Conservation (phyloP, 2,329 filamentous ascomycete genomes). For the Aureobasidium sp. region DNA sequence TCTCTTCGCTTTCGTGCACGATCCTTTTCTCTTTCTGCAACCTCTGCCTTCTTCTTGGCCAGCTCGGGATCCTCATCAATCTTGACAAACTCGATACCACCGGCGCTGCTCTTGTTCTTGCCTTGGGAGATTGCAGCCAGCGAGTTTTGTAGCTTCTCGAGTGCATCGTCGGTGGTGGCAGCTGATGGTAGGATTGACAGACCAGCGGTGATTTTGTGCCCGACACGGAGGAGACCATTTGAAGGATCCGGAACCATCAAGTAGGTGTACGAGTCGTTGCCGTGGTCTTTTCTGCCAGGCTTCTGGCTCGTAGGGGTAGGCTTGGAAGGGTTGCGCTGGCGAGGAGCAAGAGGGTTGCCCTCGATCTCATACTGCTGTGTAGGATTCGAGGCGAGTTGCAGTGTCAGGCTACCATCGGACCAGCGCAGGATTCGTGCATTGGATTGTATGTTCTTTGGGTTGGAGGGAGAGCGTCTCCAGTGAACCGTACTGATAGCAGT, state of each 20-base stretch:
- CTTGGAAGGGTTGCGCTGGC: constrained; percentile 42
- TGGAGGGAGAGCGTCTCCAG: constrained; percentile 59
- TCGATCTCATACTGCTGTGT: constrained; percentile 67
- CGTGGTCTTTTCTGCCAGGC: constrained; percentile 49
- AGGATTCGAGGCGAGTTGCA: constrained; percentile 63
- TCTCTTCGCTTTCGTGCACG: constrained; percentile 61
- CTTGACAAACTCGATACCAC: constrained; percentile 58
- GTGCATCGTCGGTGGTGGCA: constrained; percentile 62
- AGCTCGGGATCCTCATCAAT: constrained; percentile 69
- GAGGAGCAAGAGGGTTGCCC: constrained; percentile 62
- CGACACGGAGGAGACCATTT: constrained; percentile 62
- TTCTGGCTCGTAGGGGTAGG: constrained; percentile 40
- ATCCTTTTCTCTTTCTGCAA: constrained; percentile 66
- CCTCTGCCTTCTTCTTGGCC: constrained; percentile 65
- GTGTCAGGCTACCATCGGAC: constrained; percentile 71
- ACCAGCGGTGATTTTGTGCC: constrained; percentile 69
- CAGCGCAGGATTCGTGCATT: constrained; percentile 69
- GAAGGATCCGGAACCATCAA: constrained; percentile 64
- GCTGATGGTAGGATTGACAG: constrained; percentile 62
- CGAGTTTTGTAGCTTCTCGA: constrained; percentile 60
- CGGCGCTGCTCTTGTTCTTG: constrained; percentile 45
- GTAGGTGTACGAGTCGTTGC: constrained; percentile 69
- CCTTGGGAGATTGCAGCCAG: constrained; percentile 58
- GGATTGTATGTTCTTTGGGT: constrained; percentile 61
- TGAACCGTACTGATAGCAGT: constrained; percentile 62